A percentile compares a stretch with the other conserved stretches of the same genome.
phyloP scores from a whole-genome alignment of 106 monocot species.

The Acanthochlamys bracteata region DNA sequence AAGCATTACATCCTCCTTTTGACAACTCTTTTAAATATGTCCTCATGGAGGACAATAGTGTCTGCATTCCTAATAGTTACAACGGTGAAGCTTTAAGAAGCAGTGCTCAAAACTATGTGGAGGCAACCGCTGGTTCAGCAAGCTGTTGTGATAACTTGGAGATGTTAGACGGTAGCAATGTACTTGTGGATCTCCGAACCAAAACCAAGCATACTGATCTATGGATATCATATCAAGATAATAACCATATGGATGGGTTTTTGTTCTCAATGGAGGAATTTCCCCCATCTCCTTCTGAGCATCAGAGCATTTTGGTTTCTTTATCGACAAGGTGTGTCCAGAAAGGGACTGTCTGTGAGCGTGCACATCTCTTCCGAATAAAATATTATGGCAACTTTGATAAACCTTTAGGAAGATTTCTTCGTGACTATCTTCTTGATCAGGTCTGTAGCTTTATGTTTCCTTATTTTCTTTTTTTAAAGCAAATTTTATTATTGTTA shows the following conservation, averaged over 20 bases:
- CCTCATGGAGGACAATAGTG: conserved; percentile 18
- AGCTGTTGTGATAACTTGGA: conserved; percentile 3
- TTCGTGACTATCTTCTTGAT: conserved; percentile 63
- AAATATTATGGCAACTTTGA: conserved; percentile 76
- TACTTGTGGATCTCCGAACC: background rate
- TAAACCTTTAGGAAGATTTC: conserved; percentile 59
- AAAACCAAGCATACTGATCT: conserved; percentile 1
- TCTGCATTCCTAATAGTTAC: conserved; percentile 18
- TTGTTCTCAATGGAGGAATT: conserved; percentile 37
- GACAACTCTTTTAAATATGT: background rate
- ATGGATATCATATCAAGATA: conserved; percentile 5
- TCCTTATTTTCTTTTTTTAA: background rate
- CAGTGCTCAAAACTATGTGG: conserved; percentile 6
- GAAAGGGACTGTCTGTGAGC: conserved; percentile 76
- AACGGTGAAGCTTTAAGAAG: conserved; percentile 8
- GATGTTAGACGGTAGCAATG: background rate
- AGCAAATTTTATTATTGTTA: too few relatives aligned
- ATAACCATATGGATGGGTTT: conserved; percentile 14
- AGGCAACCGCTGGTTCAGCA: background rate
- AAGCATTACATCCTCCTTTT: conserved; percentile 1
- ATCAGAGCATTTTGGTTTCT: conserved; percentile 69
- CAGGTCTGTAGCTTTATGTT: conserved; percentile 23
- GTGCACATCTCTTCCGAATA: conserved; percentile 63
- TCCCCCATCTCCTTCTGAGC: conserved; percentile 36
- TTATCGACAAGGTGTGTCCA: conserved; percentile 60